Percentiles rank a stretch among this genome's conserved stretches.
Conservation (phyloP, 176 grass and related monocot species). For the Oryza longistaminata region DNA sequence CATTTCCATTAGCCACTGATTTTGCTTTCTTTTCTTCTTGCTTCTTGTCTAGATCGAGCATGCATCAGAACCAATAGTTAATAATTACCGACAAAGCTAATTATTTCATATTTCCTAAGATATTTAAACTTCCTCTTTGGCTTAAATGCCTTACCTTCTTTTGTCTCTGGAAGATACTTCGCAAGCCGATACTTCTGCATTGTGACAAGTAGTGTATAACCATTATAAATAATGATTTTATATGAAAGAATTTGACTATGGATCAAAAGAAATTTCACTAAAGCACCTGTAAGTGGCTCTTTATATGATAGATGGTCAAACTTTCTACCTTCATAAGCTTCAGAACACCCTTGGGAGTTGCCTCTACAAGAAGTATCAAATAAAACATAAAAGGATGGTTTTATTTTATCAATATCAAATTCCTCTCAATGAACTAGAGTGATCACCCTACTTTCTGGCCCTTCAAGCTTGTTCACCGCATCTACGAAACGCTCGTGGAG, state of each 20-base stretch:
- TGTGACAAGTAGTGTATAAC: not conserved
- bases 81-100: not conserved
- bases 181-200: constrained; percentile 77
- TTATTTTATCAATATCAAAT: not conserved
- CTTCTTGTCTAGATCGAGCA: constrained; percentile 53
- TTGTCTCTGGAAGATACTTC: constrained; percentile 67
- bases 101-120: not conserved
- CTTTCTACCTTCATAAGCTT: constrained; percentile 89
- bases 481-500: constrained; percentile 87
- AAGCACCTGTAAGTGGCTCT: constrained; percentile 94
- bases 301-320: constrained; percentile 91
- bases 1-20: constrained; percentile 32
- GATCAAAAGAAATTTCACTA: constrained; percentile 5
- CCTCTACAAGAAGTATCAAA: constrained; percentile 52
- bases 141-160: constrained; percentile 61
- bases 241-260: not conserved
- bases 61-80: constrained; percentile 28
- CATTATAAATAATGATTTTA: not conserved
- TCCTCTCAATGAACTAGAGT: constrained; percentile 6
- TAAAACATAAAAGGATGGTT: not conserved
- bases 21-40: constrained; percentile 56
- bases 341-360: constrained; percentile 86
- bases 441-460: constrained; percentile 64
- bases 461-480: constrained; percentile 76
- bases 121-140: not conserved